phyloP scores from a whole-genome alignment of 371 early-diverging fungal genomes.

The Mucor ambiguus region DNA sequence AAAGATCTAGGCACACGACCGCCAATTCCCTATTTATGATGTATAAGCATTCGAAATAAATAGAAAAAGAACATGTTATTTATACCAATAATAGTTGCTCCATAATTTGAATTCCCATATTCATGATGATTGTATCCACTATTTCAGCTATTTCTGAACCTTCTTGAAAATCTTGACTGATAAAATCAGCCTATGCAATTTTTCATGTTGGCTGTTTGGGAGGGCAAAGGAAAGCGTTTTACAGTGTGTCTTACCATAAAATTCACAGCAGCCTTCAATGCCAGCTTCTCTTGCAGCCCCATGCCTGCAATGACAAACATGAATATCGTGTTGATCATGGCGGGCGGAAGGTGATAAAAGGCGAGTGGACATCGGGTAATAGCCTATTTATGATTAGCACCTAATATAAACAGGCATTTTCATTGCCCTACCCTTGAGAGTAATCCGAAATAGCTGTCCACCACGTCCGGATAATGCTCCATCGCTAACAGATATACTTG shows the following conservation, averaged over 20 bases:
- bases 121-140: slow-evolving; percentile 45
- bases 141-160: slow-evolving; percentile 39
- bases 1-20: slow-evolving; percentile 75
- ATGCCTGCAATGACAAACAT: slow-evolving; percentile 59
- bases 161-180: slow-evolving; percentile 52
- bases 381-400: slow-evolving; percentile 32
- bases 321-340: slow-evolving; percentile 53
- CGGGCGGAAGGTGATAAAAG: slow-evolving; percentile 55
- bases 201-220: neutral
- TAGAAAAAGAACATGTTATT: slow-evolving; percentile 3
- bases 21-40: slow-evolving; percentile 61
- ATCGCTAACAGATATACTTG: slow-evolving; percentile 36
- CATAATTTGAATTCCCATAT: slow-evolving; percentile 58
- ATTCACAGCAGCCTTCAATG: slow-evolving; percentile 58
- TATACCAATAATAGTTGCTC: slow-evolving; percentile 57
- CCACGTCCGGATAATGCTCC: slow-evolving; percentile 44
- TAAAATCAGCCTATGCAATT: slow-evolving; percentile 55
- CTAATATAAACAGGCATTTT: neutral
- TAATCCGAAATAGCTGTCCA: slow-evolving; percentile 52
- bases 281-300: slow-evolving; percentile 63
- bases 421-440: slow-evolving; percentile 50
- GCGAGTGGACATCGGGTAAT: slow-evolving; percentile 57
- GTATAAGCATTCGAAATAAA: neutral
- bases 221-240: neutral
- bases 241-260: slow-evolving; percentile 50